A percentile compares a stretch with the other conserved stretches of the same genome.
Evolutionary conservation across 1,284 basidiomycete genomes (phyloP).

Genomic region (Trichosporon inkin): DNA sequence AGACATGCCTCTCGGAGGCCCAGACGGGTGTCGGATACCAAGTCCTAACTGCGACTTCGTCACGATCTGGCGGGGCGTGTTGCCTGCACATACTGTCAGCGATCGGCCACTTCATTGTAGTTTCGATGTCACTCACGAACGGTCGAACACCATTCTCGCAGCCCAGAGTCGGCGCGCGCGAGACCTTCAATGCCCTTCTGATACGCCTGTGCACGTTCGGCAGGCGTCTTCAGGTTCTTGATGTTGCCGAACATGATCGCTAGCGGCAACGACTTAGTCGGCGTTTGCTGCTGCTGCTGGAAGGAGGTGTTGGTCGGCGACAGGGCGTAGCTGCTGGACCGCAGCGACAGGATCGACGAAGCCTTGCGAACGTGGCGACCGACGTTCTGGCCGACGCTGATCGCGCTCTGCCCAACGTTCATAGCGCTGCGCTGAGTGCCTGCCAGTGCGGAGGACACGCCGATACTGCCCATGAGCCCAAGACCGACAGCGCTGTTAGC

Average conservation of each 20-base stretch:
- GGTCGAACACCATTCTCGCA: constrained; percentile 68
- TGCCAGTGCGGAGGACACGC: constrained; percentile 1
- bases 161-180: constrained; percentile 68
- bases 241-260: constrained; percentile 74
- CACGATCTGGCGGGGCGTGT: constrained; percentile 3
- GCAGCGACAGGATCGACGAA: constrained; percentile 33
- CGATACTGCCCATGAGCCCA: constrained; percentile 3
- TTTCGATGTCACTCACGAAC: constrained; percentile 54
- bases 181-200: constrained; percentile 80
- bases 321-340: constrained; percentile 19
- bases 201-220: constrained; percentile 73
- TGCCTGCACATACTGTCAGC: constrained; percentile 11
- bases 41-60: constrained; percentile 8
- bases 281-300: constrained; percentile 19
- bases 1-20: background rate
- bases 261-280: constrained; percentile 56
- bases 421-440: background rate
- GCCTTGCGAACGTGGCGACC: constrained; percentile 23
- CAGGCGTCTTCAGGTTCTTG: constrained; percentile 57
- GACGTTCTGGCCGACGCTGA: constrained; percentile 8
- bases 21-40: background rate
- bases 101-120: background rate
- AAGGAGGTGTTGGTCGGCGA: constrained; percentile 21
- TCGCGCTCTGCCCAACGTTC: background rate
- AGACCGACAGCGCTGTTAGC: constrained; percentile 5